Base-by-base conservation (phyloP, 2,329 filamentous ascomycete species). In the Neoarthrinium moseri region DNA sequence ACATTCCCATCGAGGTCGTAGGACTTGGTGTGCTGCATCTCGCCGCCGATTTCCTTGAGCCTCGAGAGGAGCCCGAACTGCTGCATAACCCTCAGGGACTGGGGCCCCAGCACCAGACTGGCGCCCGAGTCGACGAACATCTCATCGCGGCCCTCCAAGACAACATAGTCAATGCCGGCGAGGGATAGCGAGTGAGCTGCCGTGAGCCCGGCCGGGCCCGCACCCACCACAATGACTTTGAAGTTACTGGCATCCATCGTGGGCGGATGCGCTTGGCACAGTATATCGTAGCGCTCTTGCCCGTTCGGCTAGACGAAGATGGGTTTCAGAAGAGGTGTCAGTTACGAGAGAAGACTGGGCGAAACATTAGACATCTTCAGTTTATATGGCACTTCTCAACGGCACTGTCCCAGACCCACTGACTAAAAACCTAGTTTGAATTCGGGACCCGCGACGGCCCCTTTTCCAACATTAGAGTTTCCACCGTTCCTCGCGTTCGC, bases 161-260 rank as follows among this genome's bases (percentile, higher is more conserved):
- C 35, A 6, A 48, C 41, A 18, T 20, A 45, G 27, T 44, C 34
- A 11, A 48, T 48, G 30, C 36, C 41, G 5, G 46, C 46, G 24
- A 17, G 21, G 3, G 21, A 5, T 3, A 48, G 7, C 17, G 40
- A 24, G 15, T 45, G 46, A 5, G 46, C 41, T 24, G 41, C 20
- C 13, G 36, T 37, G 24, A 48, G 20, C 3, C 41, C 46, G 5
- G 42, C 41, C 6, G 46, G 46, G 8, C 46, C 46, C 17, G 30
- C 46, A 10, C 46, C 46, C 22, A 48, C 36, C 13, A 48, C 36
- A 15, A 48, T 32, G 36, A 48, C 46, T 11, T 34, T 35, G 34
- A 48, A 48, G 6, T 7, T 22, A 15, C 12, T 39, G 20, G 4
- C 12, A 22, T 12, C 36, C 36, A 39, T 39, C 6, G 29, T 17